A percentile compares a stretch with the other conserved stretches of the same genome.
Evolutionary conservation across 257 asterid genomes (phyloP).

Genomic region (Orobanche coerulescens): DNA sequence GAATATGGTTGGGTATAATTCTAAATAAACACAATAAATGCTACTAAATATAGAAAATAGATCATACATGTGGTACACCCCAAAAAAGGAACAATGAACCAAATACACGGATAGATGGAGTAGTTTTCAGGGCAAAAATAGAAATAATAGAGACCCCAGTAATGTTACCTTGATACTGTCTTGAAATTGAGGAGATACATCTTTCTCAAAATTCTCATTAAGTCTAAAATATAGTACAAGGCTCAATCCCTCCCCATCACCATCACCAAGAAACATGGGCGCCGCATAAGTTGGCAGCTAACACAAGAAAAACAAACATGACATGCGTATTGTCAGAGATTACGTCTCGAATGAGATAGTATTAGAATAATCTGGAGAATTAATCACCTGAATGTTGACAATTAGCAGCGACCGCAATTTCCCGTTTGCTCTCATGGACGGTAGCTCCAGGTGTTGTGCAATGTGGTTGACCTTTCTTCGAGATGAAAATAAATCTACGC

Average conservation of each 20-base stretch:
- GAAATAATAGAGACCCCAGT: no score
- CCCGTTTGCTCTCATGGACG: constrained; percentile 52
- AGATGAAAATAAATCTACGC: constrained; percentile 77
- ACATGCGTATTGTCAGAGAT: constrained; percentile 5
- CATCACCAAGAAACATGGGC: constrained; percentile 65
- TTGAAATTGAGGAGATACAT: constrained; percentile 53
- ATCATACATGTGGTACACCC: no score
- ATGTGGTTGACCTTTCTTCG: constrained; percentile 75
- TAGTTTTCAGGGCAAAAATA: no score
- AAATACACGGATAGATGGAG: no score
- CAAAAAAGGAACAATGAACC: no score
- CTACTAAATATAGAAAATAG: no score
- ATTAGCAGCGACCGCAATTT: constrained; percentile 63
- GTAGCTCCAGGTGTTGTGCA: constrained; percentile 86
- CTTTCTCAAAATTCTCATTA: constrained; percentile 50
- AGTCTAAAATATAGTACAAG: constrained; percentile 60
- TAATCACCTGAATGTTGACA: constrained; percentile 80
- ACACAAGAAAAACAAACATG: constrained; percentile 12
- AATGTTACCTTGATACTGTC: constrained; percentile 51
- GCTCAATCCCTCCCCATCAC: constrained; percentile 76
- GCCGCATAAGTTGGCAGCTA: constrained; percentile 71
- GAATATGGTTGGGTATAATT: no score
- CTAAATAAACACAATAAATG: no score
- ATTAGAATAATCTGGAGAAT: not conserved
- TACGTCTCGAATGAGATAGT: not conserved